Percentiles rank a stretch among this genome's conserved stretches.
Evolutionary conservation across 164 flowering plant genomes (phyloP).

Genomic region (Kingdonia uniflora): DNA sequence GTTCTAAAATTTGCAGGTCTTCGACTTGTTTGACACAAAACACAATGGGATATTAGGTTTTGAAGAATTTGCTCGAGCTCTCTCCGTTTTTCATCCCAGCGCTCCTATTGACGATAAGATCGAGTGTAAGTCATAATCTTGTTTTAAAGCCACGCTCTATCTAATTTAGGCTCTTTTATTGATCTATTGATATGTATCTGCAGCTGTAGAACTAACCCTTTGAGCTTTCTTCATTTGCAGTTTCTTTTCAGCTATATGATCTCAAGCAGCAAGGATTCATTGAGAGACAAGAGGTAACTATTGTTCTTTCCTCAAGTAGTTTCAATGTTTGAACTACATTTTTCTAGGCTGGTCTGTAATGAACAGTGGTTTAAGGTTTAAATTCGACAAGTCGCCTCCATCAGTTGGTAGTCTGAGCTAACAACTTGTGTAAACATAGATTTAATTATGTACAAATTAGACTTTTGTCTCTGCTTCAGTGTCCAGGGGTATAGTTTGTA

Average conservation of each 20-base stretch:
- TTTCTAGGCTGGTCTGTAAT: background rate
- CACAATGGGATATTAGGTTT: conserved; percentile 60
- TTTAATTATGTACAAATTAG: too few relatives aligned
- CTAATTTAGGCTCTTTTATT: too few relatives aligned
- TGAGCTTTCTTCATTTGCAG: conserved; percentile 17
- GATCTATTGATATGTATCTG: too few relatives aligned
- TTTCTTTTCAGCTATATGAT: conserved; percentile 52
- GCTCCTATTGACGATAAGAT: conserved; percentile 73
- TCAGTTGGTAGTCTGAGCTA: too few relatives aligned
- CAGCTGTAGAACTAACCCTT: background rate
- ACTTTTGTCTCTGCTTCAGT: too few relatives aligned
- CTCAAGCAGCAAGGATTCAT: too few relatives aligned
- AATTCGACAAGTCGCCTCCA: background rate
- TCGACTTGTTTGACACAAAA: conserved; percentile 60
- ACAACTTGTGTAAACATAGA: too few relatives aligned
- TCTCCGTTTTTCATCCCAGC: conserved; percentile 60
- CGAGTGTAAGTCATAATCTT: conserved; percentile 32
- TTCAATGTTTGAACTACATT: background rate
- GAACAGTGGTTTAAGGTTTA: background rate
- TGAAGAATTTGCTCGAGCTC: conserved; percentile 59
- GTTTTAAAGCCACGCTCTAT: background rate
- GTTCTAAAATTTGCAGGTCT: conserved; percentile 30
- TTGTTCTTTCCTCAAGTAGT: background rate
- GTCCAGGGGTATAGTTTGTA: too few relatives aligned
- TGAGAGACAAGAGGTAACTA: conserved; percentile 47